These are phyloP conservation scores for Hypoxylon sp. DNA, from an alignment of 2,329 filamentous ascomycete species.

Conservation along the genomic window DNA sequence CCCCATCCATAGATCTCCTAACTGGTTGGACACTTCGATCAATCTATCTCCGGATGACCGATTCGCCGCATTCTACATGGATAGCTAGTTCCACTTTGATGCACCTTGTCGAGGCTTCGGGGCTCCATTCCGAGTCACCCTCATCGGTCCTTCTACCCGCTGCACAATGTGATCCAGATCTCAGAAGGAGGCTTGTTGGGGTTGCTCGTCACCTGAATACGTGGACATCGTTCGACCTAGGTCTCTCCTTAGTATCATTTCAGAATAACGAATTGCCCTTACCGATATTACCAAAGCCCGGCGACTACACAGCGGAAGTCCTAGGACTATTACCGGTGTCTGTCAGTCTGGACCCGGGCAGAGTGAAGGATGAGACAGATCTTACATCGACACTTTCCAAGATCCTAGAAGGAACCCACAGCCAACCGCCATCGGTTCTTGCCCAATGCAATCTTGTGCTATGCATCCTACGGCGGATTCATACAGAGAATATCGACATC, in stretches of 20 bases:
- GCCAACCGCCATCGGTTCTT: conserved; percentile 7
- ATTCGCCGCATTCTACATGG: conserved; percentile 14
- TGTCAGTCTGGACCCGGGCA: conserved; percentile 8
- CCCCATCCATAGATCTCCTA: conserved; percentile 2
- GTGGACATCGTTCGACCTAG: conserved; percentile 9
- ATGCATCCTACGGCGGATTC: neutral
- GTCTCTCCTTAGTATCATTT: conserved; percentile 5
- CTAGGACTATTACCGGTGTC: conserved; percentile 1
- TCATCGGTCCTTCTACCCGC: conserved; percentile 9
- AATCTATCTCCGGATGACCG: conserved; percentile 7
- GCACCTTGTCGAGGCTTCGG: conserved; percentile 9
- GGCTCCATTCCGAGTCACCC: conserved; percentile 7
- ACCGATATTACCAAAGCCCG: neutral
- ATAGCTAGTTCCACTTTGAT: conserved; percentile 16
- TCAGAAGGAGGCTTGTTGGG: conserved; percentile 3
- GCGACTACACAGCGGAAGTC: conserved; percentile 7
- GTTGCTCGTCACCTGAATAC: conserved; percentile 9
- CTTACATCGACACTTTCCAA: conserved; percentile 7
- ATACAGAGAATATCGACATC: conserved; percentile 6
- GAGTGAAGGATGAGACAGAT: conserved; percentile 5
- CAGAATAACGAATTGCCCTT: conserved; percentile 7
- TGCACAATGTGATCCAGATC: conserved; percentile 4
- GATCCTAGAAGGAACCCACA: neutral
- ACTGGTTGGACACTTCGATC: conserved; percentile 9
- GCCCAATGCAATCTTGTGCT: conserved; percentile 5